phyloP scores from a whole-genome alignment of 176 grass and related monocot genomes.

The Zizania latifolia region DNA sequence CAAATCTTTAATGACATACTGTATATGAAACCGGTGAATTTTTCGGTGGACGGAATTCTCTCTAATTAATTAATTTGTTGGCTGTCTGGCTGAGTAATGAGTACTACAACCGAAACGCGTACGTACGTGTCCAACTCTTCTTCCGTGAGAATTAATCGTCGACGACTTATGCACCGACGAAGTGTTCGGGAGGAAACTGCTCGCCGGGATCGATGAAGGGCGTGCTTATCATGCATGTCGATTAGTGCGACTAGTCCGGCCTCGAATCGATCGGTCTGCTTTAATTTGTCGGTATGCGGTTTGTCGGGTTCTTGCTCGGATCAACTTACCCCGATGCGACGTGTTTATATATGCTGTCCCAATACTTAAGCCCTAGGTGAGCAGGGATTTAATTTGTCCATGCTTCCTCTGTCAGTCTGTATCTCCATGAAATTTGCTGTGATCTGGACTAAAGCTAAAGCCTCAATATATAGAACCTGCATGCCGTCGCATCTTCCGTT shows the following conservation, averaged over 20 bases:
- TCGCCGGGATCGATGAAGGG: background rate
- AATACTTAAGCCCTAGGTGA: background rate
- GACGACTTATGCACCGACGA: slow-evolving; percentile 25
- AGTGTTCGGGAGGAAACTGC: background rate
- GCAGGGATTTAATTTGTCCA: background rate
- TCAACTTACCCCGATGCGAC: background rate
- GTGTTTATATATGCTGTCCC: no score
- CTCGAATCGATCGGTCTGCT: background rate
- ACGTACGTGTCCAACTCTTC: slow-evolving; percentile 19
- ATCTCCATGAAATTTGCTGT: background rate
- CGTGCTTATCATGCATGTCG: background rate
- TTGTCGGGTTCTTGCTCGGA: background rate
- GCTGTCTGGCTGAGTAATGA: background rate
- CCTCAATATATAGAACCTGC: no score
- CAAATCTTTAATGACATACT: no score
- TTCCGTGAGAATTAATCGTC: slow-evolving; percentile 1
- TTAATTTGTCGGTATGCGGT: background rate
- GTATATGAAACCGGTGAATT: no score
- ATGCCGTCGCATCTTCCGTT: background rate
- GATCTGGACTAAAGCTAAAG: background rate
- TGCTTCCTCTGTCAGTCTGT: background rate
- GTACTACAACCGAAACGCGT: background rate
- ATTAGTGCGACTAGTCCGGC: background rate
- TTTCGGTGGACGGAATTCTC: no score
- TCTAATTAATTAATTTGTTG: background rate